A percentile compares a stretch with the other conserved stretches of the same genome.
phyloP scores from a whole-genome alignment of 768 basidiomycete genomes.

The Trametes maxima region DNA sequence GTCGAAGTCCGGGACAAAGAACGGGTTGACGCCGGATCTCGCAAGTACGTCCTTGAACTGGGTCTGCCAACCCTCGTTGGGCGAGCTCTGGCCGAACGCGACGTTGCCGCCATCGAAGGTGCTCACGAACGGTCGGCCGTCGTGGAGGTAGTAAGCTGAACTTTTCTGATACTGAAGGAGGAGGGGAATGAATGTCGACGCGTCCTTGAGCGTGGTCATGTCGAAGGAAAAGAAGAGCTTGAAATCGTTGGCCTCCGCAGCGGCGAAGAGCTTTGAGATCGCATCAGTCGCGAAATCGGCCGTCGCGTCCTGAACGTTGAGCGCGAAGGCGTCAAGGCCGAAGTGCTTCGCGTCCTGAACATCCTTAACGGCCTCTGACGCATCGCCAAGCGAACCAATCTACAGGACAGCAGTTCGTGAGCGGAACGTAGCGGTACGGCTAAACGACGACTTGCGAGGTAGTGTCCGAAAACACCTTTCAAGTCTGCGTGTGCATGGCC shows the following conservation, averaged over 20 bases:
- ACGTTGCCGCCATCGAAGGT: slow-evolving; percentile 65
- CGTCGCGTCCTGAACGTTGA: not conserved
- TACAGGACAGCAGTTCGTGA: not conserved
- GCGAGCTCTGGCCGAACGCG: slow-evolving; percentile 54
- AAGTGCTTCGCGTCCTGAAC: not conserved
- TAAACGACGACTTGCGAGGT: not conserved
- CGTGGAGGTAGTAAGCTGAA: slow-evolving; percentile 41
- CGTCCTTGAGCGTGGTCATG: slow-evolving; percentile 49
- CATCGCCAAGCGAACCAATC: not conserved
- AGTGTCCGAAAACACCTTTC: slow-evolving; percentile 10
- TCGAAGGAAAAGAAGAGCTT: slow-evolving; percentile 77
- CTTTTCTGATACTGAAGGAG: slow-evolving; percentile 41
- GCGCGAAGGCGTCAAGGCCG: not conserved
- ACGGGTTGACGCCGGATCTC: slow-evolving; percentile 58
- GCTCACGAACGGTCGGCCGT: slow-evolving; percentile 57
- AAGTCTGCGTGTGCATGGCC: not conserved
- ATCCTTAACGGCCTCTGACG: not conserved
- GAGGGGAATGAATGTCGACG: slow-evolving; percentile 4
- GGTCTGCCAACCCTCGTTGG: slow-evolving; percentile 48
- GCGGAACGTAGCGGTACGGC: not conserved
- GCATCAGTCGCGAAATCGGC: not conserved
- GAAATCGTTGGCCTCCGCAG: not conserved
- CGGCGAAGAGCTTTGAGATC: not conserved
- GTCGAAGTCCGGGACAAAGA: slow-evolving; percentile 60
- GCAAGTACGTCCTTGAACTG: slow-evolving; percentile 35